Conservation (phyloP, 371 early-diverging fungal species). For the Phascolomyces articulosus region DNA sequence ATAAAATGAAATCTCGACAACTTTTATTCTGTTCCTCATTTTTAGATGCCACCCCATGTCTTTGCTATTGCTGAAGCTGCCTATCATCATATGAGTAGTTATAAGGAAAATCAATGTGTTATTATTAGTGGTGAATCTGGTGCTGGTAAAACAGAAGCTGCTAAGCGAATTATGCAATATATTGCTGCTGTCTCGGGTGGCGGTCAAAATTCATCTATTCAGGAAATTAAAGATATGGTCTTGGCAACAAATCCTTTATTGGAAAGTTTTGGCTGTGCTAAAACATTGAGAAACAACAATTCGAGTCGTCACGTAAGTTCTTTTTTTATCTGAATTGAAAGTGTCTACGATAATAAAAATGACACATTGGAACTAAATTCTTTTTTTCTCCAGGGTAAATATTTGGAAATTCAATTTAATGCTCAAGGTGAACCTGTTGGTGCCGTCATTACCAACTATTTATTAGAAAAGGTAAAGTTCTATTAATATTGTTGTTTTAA, state of each 20-base stretch:
- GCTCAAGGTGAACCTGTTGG: constrained; percentile 93
- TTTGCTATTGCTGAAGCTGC: constrained; percentile 87
- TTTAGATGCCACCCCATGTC: constrained; percentile 83
- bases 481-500: too few species aligned
- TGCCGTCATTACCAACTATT: constrained; percentile 97
- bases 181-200: constrained; percentile 94
- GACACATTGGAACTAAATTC: not conserved
- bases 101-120: constrained; percentile 98
- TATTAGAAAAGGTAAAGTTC: constrained; percentile 99
- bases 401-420: constrained; percentile 98
- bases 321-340: not conserved
- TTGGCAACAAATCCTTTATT: constrained; percentile 96
- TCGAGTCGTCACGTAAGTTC: constrained; percentile 92
- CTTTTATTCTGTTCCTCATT: too few species aligned
- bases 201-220: constrained; percentile 75
- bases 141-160: constrained; percentile 94
- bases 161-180: constrained; percentile 94
- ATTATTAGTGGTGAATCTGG: constrained; percentile 95
- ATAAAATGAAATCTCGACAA: too few species aligned
- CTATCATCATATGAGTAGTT: constrained; percentile 93
- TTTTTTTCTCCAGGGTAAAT: constrained; percentile 80
- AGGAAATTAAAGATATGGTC: constrained; percentile 95
- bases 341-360: too few species aligned
- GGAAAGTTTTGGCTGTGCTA: constrained; percentile 99
- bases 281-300: constrained; percentile 99